Evolutionary conservation across 1,139 yeast species (phyloP), one percentile per base, ranked within the genome.

Genomic region (Suhomyces maxii): DNA sequence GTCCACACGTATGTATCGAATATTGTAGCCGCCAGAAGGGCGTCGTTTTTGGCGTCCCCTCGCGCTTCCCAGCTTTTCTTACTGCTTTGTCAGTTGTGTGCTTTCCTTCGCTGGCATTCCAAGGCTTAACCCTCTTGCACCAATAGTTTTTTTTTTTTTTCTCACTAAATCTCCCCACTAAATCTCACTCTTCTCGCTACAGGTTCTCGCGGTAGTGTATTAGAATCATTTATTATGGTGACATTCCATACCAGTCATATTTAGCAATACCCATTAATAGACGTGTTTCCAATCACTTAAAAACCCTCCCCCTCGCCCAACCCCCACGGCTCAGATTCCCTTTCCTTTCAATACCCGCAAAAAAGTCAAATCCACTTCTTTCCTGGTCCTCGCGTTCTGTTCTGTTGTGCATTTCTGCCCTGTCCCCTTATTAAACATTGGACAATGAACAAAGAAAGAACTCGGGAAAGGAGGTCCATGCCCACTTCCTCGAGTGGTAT

Each of bases 401-500:
- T 28, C 31, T 28, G 31, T 11, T 28, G 31, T 11, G 11, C 31
- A 9, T 28, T 11, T 11, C 31, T 28, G 11, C 31, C 31, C 31
- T 28, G 31, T 28, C 31, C 31, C 31, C 31, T 10, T 10, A 11
- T n/a, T n/a, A 31, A 31, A 31, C n/a, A 10, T n/a, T 31, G 12
- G 23, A 18, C 23, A 18, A 46, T 46, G 49, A 42, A 34, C 39
- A 44, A 41, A 37, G 46, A 46, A 36, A 37, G 34, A 35, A 32
- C 42, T 35, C 45, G 39, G 33, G 44, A 41, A 39, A 40, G 37
- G 37, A 37, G 18, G 37, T 26, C n/a, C 33, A 11, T 10, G 3
- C n/a, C 9, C 28, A 3, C 34, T 30, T 38, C 40, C n/a, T 32
- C 41, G 30, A 43, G 42, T 33, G 49, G 49, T 31, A 50, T 54